Evolutionary conservation across 176 grass and related monocot genomes (phyloP), one percentile per base, ranked within the genome.

Genomic region (Canna indica): DNA sequence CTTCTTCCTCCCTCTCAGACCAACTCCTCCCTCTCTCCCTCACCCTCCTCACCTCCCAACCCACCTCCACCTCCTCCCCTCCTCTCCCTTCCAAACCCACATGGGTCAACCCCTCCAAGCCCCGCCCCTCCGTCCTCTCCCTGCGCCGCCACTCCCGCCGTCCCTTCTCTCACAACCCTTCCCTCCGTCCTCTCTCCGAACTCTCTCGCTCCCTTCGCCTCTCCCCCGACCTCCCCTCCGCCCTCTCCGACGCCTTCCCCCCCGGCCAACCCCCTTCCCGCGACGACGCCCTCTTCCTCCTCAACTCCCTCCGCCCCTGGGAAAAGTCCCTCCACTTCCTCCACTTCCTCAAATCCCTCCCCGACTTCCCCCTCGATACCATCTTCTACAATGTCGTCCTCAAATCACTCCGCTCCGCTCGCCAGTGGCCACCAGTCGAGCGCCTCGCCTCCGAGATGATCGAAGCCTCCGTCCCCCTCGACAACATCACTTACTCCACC

Each of bases 401-500:
- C 74, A 97, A 97, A 45, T 97, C 88, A 0, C 79, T 92, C 30
- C 86, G 86, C 68, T 67, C 83, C 57, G 84, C 58, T 27, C 75
- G 82, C 71, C 85, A 85, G 46, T 91, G 88, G 86, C 67, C 77
- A 3, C 79, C 71, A 7, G 83, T 87, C 20, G 86, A 97, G 50
- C 58, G 68, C 48, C 84, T 97, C 47, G 86, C 88, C 2, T 67
- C 70, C 25, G 83, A 97, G 77, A 97, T 97, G 93, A 17, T 92
- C 79, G 20, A 26, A 7, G 34, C 63, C 1, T 84, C 73, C 1
- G 75, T 88, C 3, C 83, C 86, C 0, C 93, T 88, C 73, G 88
- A 97, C 73, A 92, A 97, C 63, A 85, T 97, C 64, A 97, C 93
- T 20, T 97, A 91, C 76, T 97, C 93, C 77, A 91, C 93, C 4